Conservation (phyloP, 805 yeast genomes). For the Teunomyces pallodes region DNA sequence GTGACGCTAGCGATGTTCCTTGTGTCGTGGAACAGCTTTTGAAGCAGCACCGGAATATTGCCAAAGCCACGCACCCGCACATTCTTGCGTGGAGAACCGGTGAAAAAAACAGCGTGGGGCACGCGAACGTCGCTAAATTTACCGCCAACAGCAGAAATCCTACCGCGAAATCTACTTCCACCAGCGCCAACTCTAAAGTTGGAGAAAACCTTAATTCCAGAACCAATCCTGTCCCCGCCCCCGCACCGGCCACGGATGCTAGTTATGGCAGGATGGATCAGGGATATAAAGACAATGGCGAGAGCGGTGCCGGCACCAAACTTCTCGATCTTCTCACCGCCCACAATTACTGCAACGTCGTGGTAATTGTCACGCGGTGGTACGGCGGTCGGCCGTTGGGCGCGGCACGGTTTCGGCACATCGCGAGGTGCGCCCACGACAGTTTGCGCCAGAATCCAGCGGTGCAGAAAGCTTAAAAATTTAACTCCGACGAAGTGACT, state of each 20-base stretch:
- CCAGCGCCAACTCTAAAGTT: too few species aligned
- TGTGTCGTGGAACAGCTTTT: conserved; percentile 41
- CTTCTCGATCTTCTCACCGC: conserved; percentile 51
- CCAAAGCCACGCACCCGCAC: conserved; percentile 64
- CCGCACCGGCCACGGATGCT: too few species aligned
- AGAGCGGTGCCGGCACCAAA: conserved; percentile 68
- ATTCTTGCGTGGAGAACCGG: conserved; percentile 71
- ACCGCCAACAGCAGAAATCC: too few species aligned
- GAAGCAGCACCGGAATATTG: conserved; percentile 43
- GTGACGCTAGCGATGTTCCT: conserved; percentile 41
- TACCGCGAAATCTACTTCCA: too few species aligned
- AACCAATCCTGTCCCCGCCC: conserved; percentile 1
- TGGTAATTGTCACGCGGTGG: conserved; percentile 77
- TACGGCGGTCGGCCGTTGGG: conserved; percentile 79
- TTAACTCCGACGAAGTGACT: too few species aligned
- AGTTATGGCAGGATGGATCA: conserved; percentile 37
- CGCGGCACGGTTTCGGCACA: conserved; percentile 65
- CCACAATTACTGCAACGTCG: conserved; percentile 47
- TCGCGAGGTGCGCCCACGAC: conserved; percentile 54
- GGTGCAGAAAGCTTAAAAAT: not conserved
- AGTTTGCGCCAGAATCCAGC: conserved; percentile 30
- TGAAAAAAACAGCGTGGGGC: not conserved
- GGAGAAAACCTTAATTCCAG: too few species aligned
- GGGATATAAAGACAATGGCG: conserved; percentile 71
- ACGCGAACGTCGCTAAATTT: too few species aligned